Evolutionary conservation across 192 early-diverging fungal species (phyloP).

Genomic region (Gonapodya prolifera): DNA sequence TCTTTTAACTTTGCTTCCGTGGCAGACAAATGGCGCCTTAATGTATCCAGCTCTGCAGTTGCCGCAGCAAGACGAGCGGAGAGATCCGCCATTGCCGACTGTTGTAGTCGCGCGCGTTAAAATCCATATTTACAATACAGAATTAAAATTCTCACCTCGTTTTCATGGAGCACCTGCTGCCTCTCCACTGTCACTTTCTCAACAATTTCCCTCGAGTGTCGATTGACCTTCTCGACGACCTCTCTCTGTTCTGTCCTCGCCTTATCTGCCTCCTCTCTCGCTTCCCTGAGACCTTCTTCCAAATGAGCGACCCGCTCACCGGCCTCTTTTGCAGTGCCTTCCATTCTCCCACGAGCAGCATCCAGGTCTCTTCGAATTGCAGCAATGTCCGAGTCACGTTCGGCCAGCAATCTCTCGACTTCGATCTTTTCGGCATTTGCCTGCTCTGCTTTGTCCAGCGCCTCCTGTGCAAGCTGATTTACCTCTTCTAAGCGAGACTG

Average conservation of each 20-base stretch:
- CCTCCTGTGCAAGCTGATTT: neutral
- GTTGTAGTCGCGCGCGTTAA: too few relatives aligned
- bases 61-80: neutral
- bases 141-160: neutral
- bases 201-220: neutral
- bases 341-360: neutral
- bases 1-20: neutral
- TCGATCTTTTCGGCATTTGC: neutral
- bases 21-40: neutral
- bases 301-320: neutral
- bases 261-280: neutral
- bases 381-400: neutral
- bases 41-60: neutral
- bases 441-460: neutral
- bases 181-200: neutral
- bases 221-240: neutral
- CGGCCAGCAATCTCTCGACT: neutral
- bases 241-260: neutral
- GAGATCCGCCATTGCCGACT: neutral
- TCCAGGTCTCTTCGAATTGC: neutral
- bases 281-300: neutral
- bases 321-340: neutral
- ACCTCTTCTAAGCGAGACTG: neutral
- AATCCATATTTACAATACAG: neutral
- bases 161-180: neutral